These are phyloP conservation scores for Backusella westeae DNA, from an alignment of 192 early-diverging fungal genomes.

Conservation along the genomic window DNA sequence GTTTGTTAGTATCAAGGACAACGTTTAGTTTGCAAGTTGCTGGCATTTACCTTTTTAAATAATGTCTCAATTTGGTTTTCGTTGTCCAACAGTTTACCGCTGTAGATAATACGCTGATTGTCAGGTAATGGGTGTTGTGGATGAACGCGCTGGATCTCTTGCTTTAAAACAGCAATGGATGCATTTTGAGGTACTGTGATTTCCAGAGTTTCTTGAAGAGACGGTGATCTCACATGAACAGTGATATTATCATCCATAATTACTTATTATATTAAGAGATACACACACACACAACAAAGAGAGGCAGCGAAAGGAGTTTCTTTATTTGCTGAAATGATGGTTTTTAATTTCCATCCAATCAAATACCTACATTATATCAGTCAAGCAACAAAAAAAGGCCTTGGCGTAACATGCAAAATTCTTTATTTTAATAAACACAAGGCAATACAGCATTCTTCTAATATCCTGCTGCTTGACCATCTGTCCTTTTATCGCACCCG, in stretches of 20 bases:
- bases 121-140: conserved; percentile 24
- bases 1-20: background rate
- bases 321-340: background rate
- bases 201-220: conserved; percentile 25
- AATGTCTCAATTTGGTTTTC: conserved; percentile 13
- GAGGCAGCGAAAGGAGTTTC: background rate
- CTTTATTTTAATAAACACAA: no score
- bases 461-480: conserved; percentile 46
- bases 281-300: background rate
- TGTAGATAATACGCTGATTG: conserved; percentile 36
- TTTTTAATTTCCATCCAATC: background rate
- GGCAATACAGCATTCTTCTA: background rate
- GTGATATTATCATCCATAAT: conserved; percentile 5
- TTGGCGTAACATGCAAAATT: no score
- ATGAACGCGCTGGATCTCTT: conserved; percentile 22
- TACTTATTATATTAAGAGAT: background rate
- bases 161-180: conserved; percentile 21
- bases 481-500: conserved; percentile 56
- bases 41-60: conserved; percentile 21
- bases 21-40: background rate
- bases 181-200: background rate
- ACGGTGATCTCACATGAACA: conserved; percentile 33
- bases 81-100: conserved; percentile 33
- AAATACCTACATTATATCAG: background rate
- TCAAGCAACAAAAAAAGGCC: background rate